phyloP scores from a whole-genome alignment of 164 flowering plant genomes.

The Akebia trifoliata region DNA sequence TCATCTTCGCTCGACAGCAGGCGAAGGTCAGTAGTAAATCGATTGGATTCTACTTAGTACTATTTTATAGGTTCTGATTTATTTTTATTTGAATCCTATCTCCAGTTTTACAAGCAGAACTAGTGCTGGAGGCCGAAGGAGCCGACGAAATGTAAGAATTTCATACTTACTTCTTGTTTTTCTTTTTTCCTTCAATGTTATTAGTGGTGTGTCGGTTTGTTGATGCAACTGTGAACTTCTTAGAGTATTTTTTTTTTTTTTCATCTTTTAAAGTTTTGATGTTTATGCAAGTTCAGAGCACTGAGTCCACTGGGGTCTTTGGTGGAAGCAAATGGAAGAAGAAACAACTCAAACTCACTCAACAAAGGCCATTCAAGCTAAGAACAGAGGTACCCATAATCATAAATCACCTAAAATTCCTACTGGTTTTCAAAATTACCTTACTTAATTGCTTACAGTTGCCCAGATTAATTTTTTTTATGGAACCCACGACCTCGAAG shows the following conservation, averaged over 20 bases:
- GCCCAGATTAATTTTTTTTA: not conserved
- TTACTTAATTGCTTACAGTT: not conserved
- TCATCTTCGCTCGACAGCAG: slow-evolving; percentile 63
- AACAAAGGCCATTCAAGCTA: slow-evolving; percentile 77
- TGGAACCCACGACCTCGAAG: too few relatives aligned
- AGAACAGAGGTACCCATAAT: slow-evolving; percentile 64
- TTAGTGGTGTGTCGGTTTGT: not conserved
- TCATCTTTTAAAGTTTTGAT: not conserved
- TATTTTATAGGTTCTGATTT: slow-evolving; percentile 10
- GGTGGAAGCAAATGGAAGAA: slow-evolving; percentile 65
- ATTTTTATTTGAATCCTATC: slow-evolving; percentile 10
- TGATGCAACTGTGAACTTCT: not conserved
- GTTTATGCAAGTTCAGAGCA: slow-evolving; percentile 41
- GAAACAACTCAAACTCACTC: slow-evolving; percentile 55
- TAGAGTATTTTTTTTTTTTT: not conserved
- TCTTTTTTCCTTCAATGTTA: not conserved
- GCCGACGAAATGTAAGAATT: slow-evolving; percentile 70
- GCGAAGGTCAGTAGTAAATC: slow-evolving; percentile 48
- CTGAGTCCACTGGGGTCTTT: slow-evolving; percentile 53
- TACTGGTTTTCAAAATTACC: not conserved
- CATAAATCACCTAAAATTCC: not conserved
- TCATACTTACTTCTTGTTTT: too few relatives aligned
- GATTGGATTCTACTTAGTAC: not conserved
- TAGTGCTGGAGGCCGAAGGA: slow-evolving; percentile 56
- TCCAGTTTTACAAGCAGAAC: slow-evolving; percentile 48